These are phyloP conservation scores for Polytrichum formosum DNA, from an alignment of 225 moss, liverwort and hornwort genomes.

Conservation along the genomic window DNA sequence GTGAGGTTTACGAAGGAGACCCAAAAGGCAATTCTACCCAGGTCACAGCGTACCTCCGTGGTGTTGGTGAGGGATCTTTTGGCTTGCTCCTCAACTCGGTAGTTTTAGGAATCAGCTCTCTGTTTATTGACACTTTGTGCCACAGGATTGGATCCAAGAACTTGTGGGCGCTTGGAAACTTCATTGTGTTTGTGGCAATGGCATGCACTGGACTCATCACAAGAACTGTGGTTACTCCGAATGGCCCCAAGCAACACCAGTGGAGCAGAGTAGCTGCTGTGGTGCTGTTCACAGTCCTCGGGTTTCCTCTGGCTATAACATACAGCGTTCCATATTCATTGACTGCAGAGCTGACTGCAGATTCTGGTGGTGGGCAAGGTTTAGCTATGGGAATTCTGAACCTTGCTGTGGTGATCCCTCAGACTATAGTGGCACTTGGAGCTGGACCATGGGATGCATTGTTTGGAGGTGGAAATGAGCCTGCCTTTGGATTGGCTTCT, in stretches of 20 bases:
- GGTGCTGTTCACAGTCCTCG: conserved; percentile 49
- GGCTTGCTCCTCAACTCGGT: conserved; percentile 65
- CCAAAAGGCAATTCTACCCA: conserved; percentile 19
- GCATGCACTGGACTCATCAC: conserved; percentile 47
- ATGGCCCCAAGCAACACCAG: conserved; percentile 14
- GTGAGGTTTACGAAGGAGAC: conserved; percentile 54
- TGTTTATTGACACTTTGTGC: conserved; percentile 52
- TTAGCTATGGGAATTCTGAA: conserved; percentile 67
- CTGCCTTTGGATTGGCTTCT: conserved; percentile 53
- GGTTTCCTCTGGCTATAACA: conserved; percentile 60
- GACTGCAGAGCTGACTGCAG: conserved; percentile 59
- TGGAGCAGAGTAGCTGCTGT: conserved; percentile 46
- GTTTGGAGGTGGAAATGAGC: conserved; percentile 66
- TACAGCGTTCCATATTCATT: conserved; percentile 63
- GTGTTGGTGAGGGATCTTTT: conserved; percentile 53
- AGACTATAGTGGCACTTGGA: conserved; percentile 58
- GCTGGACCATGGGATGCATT: conserved; percentile 65
- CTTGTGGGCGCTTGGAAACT: conserved; percentile 58
- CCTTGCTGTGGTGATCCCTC: conserved; percentile 61
- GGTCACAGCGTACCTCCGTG: conserved; percentile 23
- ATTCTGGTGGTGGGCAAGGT: conserved; percentile 66
- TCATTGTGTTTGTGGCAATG: conserved; percentile 51
- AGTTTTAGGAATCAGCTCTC: conserved; percentile 49
- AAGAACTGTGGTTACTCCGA: conserved; percentile 23
- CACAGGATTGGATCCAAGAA: conserved; percentile 48